Base-by-base conservation (phyloP, 2,329 filamentous ascomycete genomes). In the Fusarium sp. region DNA sequence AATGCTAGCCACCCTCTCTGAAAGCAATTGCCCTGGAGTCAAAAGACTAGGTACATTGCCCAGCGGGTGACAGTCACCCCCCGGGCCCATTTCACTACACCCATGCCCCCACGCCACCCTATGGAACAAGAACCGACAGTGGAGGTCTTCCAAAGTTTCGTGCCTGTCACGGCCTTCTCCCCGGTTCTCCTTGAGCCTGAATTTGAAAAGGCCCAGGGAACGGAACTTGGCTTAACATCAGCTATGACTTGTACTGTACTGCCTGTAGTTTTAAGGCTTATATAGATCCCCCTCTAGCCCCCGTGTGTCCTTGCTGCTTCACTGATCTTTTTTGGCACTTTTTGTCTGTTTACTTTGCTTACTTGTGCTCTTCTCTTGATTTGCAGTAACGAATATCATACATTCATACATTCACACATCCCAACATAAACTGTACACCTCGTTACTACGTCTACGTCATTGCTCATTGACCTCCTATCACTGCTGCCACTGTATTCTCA, bases 121-220 rank as follows among this genome's bases (percentile, higher is more conserved):
- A 43, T 67, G 63, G 56, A 62, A 55, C 65, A 69, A 53, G 51
- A 68, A 51, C 49, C 49, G 34, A 60, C 52, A 65, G 67, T 67
- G 66, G 63, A 67, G 57, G 51, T 62, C 55, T 52, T 26, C 49
- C 58, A 70, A 51, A 59, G 53, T 41, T 65, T 62, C 31, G 54
- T 62, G 52, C 58, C 58, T 67, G 51, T 49, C 60, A 67, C 74
- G 74, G 74, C 67, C 52, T 75, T 75, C 74, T 75, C 69, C 71
- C 74, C 74, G 74, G 41, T 48, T 72, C 49, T 59, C 45, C 56
- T 61, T 57, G 61, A 65, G 71, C 66, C 73, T 74, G 73, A 69
- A 75, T 64, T 66, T 41, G 62, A 55, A 34, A 34, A 37, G 6
- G 10, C 34, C 18, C 34, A 37, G 34, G 34, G 34, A 37, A 37